Conservation (phyloP, 306 rosid species). For the Rosa chinensis region DNA sequence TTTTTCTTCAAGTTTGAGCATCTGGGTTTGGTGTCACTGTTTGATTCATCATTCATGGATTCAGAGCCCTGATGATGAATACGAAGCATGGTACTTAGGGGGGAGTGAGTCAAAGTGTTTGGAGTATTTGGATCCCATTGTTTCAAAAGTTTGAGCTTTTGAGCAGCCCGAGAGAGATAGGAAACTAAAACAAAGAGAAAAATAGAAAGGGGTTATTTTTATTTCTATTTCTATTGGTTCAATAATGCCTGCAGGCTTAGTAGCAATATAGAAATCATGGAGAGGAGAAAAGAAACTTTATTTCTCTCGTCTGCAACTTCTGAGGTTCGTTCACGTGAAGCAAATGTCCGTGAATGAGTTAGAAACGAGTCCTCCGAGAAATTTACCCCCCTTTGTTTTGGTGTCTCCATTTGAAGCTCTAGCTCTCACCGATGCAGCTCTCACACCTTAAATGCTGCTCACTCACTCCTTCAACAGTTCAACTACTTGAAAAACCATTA, state of each 20-base stretch:
- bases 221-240: background rate
- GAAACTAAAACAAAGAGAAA: background rate
- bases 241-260: conserved; percentile 34
- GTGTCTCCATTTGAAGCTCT: conserved; percentile 5
- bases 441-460: background rate
- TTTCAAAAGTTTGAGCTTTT: conserved; percentile 6
- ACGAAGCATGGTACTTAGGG: background rate
- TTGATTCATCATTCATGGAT: background rate
- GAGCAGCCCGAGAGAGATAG: conserved; percentile 9
- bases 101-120: conserved; percentile 4
- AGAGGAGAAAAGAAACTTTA: conserved; percentile 27
- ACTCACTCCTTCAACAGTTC: background rate
- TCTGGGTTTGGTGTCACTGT: background rate
- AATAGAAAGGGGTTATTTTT: background rate
- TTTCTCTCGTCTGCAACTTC: conserved; percentile 38
- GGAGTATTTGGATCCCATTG: conserved; percentile 16
- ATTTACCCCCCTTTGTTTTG: conserved; percentile 18
- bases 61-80: conserved; percentile 14
- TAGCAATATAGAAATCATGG: conserved; percentile 31
- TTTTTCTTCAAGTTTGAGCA: background rate
- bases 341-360: conserved; percentile 32
- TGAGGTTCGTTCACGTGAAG: conserved; percentile 52
- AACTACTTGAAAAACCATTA: background rate
- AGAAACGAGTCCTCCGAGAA: conserved; percentile 16
- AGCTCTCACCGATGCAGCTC: conserved; percentile 26